A percentile compares a stretch with the other conserved stretches of the same genome.
Evolutionary conservation across 148 eudicot genomes (phyloP).

Genomic region (Diospyros kaki): DNA sequence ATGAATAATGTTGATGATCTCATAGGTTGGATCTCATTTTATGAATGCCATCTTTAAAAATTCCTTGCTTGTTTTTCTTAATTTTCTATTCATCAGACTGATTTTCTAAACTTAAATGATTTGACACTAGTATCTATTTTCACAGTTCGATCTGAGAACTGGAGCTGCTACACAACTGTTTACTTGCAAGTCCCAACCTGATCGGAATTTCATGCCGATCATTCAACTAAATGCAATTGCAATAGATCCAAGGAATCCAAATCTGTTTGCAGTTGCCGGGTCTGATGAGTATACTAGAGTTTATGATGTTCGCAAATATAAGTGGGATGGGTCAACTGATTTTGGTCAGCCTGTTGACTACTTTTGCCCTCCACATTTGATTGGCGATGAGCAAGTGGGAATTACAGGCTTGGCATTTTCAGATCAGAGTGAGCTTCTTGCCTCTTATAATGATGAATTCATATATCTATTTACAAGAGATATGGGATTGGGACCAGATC

Average conservation of each 20-base stretch:
- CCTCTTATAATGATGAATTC: slow-evolving; percentile 65
- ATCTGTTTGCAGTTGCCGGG: slow-evolving; percentile 84
- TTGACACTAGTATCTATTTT: slow-evolving; percentile 5
- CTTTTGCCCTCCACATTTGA: slow-evolving; percentile 75
- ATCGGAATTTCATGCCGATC: slow-evolving; percentile 24
- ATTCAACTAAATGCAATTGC: slow-evolving; percentile 68
- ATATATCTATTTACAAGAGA: slow-evolving; percentile 76
- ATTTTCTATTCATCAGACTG: not conserved
- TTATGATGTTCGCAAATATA: slow-evolving; percentile 77
- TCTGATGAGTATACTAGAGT: slow-evolving; percentile 76
- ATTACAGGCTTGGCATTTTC: slow-evolving; percentile 92
- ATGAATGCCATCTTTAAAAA: not conserved
- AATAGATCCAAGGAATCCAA: slow-evolving; percentile 83
- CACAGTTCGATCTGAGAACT: slow-evolving; percentile 91
- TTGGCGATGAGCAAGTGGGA: slow-evolving; percentile 52
- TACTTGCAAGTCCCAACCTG: slow-evolving; percentile 51
- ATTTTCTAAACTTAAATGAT: not conserved
- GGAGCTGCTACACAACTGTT: slow-evolving; percentile 69
- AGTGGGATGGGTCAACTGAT: slow-evolving; percentile 65
- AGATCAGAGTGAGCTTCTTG: slow-evolving; percentile 81
- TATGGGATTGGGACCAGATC: slow-evolving; percentile 73
- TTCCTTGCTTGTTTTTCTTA: not conserved
- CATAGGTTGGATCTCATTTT: not conserved
- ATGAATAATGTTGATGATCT: not conserved
- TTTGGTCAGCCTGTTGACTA: slow-evolving; percentile 74